A percentile compares a stretch with the other conserved stretches of the same genome.
Conservation (phyloP, 1,139 yeast genomes). For the Lodderomyces margitis region DNA sequence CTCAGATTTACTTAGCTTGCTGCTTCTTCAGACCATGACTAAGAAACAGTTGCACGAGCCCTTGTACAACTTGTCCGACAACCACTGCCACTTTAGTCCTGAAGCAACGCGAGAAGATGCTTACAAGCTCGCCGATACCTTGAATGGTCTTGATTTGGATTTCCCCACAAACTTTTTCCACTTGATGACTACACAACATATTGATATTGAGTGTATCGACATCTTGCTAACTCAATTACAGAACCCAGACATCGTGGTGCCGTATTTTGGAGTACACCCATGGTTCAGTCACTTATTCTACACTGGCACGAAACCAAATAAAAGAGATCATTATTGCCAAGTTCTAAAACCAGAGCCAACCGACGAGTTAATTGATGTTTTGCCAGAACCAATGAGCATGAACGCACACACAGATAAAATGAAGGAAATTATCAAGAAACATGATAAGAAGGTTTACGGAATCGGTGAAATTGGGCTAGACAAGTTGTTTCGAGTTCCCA, state of each 20-base stretch:
- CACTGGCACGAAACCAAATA: constrained; percentile 16
- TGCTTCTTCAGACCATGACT: not conserved
- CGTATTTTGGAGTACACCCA: constrained; percentile 86
- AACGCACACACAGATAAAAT: constrained; percentile 34
- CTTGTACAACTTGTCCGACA: constrained; percentile 14
- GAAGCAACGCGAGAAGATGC: constrained; percentile 14
- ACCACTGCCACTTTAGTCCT: constrained; percentile 23
- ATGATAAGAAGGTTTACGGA: constrained; percentile 25
- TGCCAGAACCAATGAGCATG: constrained; percentile 65
- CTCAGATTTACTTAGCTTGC: too few relatives aligned
- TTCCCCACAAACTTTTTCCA: constrained; percentile 17
- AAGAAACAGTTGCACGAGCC: constrained; percentile 3
- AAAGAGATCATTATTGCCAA: constrained; percentile 51
- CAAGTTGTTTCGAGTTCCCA: constrained; percentile 67
- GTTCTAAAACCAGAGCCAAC: constrained; percentile 48
- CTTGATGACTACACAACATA: constrained; percentile 60
- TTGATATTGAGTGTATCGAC: constrained; percentile 43
- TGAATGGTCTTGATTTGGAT: constrained; percentile 9
- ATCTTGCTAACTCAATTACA: constrained; percentile 24
- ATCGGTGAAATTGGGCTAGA: constrained; percentile 95
- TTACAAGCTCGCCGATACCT: constrained; percentile 11
- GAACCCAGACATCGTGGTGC: constrained; percentile 33
- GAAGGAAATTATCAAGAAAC: constrained; percentile 19
- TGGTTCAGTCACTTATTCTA: constrained; percentile 77
- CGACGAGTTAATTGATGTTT: constrained; percentile 38